Percentiles rank a stretch among this genome's conserved stretches.
phyloP scores from a whole-genome alignment of 2,329 filamentous ascomycete genomes.

The Trichophyton mentagrophytes region DNA sequence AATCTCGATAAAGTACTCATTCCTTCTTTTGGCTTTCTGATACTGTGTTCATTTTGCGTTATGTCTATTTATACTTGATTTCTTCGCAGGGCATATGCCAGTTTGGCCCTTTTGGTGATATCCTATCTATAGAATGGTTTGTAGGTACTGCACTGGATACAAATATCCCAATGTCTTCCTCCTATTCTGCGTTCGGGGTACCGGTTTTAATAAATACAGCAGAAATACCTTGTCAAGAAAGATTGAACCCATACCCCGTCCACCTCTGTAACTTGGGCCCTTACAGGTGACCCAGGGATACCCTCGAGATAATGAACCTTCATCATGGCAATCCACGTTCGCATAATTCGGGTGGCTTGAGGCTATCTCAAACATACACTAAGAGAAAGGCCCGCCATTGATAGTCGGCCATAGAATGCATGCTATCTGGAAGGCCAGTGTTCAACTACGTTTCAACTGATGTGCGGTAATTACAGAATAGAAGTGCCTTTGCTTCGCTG shows the following conservation, averaged over 20 bases:
- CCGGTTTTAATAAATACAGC: neutral
- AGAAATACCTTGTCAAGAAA: neutral
- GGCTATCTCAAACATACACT: neutral
- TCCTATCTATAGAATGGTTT: neutral
- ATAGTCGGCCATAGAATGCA: neutral
- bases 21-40: neutral
- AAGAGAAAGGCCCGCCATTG: neutral
- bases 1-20: conserved; percentile 24
- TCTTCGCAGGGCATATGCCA: conserved; percentile 1
- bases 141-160: too few species aligned
- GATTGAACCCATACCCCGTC: neutral
- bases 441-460: too few species aligned
- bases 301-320: too few species aligned
- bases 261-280: neutral
- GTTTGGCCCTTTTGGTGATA: neutral
- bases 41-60: neutral
- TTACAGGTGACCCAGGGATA: too few species aligned
- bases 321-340: too few species aligned
- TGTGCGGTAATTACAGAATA: too few species aligned
- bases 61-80: neutral
- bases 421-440: too few species aligned
- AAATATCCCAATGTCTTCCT: neutral
- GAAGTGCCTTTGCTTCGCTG: too few species aligned
- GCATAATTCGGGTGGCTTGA: too few species aligned
- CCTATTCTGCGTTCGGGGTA: neutral